Evolutionary conservation across 202 grass and related monocot genomes (phyloP).

Genomic region (Zizania palustris): DNA sequence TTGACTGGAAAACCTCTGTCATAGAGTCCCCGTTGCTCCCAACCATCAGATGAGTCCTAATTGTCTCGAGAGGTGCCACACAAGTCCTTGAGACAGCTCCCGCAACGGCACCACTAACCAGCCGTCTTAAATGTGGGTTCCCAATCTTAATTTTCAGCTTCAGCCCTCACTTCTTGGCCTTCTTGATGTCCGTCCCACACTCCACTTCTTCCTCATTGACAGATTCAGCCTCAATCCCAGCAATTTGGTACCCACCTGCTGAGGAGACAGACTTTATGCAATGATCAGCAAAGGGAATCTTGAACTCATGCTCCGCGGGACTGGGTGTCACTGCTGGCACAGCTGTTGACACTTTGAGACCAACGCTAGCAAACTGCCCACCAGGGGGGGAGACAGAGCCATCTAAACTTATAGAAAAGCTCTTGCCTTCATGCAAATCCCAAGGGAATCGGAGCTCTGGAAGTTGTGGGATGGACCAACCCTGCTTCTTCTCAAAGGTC

Average conservation of each 20-base stretch:
- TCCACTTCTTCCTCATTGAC: conserved; percentile 36
- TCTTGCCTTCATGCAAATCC: conserved; percentile 42
- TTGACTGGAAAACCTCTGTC: conserved; percentile 67
- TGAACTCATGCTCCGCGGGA: conserved; percentile 47
- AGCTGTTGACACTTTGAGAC: conserved; percentile 42
- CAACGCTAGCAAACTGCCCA: conserved; percentile 57
- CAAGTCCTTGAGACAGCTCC: conserved; percentile 77
- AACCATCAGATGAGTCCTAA: conserved; percentile 90
- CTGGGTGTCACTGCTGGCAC: conserved; percentile 5
- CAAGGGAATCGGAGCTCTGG: conserved; percentile 52
- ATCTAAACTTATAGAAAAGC: conserved; percentile 41
- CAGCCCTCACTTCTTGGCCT: conserved; percentile 37
- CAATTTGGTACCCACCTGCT: conserved; percentile 35
- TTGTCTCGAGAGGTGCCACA: conserved; percentile 84
- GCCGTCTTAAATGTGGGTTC: conserved; percentile 72
- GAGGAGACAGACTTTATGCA: conserved; percentile 54
- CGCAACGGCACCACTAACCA: conserved; percentile 81
- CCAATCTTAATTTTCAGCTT: conserved; percentile 74
- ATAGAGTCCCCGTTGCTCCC: conserved; percentile 82
- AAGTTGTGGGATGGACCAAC: conserved; percentile 37
- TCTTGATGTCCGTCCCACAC: conserved; percentile 44
- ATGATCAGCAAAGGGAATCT: conserved; percentile 53
- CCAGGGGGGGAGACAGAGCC: conserved; percentile 30
- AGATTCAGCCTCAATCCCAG: background rate
- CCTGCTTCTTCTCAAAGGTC: conserved; percentile 46